These are phyloP conservation scores for Colletotrichum sansevieriae DNA, from an alignment of 2,329 filamentous ascomycete genomes.

Conservation along the genomic window DNA sequence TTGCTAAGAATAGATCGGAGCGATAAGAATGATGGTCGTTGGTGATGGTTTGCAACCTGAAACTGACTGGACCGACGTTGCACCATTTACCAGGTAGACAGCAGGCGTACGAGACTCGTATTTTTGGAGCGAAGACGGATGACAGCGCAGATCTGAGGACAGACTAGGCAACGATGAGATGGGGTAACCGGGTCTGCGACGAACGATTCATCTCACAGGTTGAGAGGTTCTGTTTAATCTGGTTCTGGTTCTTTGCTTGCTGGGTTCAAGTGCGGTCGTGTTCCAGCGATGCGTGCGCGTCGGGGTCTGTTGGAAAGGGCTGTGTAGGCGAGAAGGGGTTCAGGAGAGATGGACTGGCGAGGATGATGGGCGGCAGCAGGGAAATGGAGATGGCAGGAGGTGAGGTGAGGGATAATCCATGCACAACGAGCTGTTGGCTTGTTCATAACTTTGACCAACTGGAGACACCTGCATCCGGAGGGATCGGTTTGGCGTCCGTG, in stretches of 20 bases:
- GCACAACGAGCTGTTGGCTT: background rate
- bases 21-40: background rate
- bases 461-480: slow-evolving; percentile 10
- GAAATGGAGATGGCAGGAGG: background rate
- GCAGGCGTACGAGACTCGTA: slow-evolving; percentile 12
- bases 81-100: slow-evolving; percentile 5
- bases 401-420: background rate
- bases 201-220: too few species aligned
- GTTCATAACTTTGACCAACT: slow-evolving; percentile 32
- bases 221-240: background rate
- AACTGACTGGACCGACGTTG: slow-evolving; percentile 27
- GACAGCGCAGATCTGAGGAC: slow-evolving; percentile 6
- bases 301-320: slow-evolving; percentile 34
- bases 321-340: slow-evolving; percentile 11
- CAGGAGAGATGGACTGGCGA: background rate
- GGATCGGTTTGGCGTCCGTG: slow-evolving; percentile 11
- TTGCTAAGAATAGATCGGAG: slow-evolving; percentile 19
- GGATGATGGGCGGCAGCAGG: background rate
- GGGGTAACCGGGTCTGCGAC: background rate
- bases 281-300: slow-evolving; percentile 35
- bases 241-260: background rate
- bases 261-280: slow-evolving; percentile 10
- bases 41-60: slow-evolving; percentile 24
- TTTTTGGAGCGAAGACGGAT: slow-evolving; percentile 2
- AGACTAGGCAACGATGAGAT: slow-evolving; percentile 2